Evolutionary conservation across 768 basidiomycete species (phyloP), one percentile per base, ranked within the genome.

Genomic region (Holtermannia corniformis): DNA sequence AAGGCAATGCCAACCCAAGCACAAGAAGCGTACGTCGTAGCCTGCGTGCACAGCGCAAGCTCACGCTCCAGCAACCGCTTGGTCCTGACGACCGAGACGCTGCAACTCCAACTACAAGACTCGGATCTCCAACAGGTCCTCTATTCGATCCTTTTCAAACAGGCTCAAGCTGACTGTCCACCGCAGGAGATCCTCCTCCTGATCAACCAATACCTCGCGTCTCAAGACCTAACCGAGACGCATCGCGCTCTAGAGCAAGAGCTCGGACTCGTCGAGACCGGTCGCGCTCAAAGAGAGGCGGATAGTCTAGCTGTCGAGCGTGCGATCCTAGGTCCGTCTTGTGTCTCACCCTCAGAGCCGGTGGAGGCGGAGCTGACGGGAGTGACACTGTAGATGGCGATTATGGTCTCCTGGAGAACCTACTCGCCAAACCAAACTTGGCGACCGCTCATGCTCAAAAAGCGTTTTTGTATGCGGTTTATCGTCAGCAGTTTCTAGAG

Each of bases 401-500:
- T 27, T 72, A 63, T 50, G 51, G 62, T 5, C 52, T 57, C 41
- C 50, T 68, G 20, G 71, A 71, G 42, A 51, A 44, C 3, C 37
- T 72, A 5, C 42, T 69, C 1, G 52, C 53, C 28, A 52, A 51
- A 44, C 59, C 63, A 12, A 64, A 62, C 16, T 43, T 66, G 21
- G 53, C 63, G 7, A 54, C 56, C 28, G 54, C 61, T 7, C 62
- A 66, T 41, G 65, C 61, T 12, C 65, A 66, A 44, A 65, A 63
- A 41, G 65, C 71, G 2, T 65, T 71, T 48, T 44, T 70, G 43
- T 72, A 66, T 53, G 56, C 67, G 37, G 58, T 66, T 41, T 71
- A 65, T 49, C 50, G 67, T 3, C 68, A 72, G 40, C 69, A 70
- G 43, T 72, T 70, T 57, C 56, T 72, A 11, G 71, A 72, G 47